Evolutionary conservation across 345 rosid genomes (phyloP).

Genomic region (Citrus hindsii): DNA sequence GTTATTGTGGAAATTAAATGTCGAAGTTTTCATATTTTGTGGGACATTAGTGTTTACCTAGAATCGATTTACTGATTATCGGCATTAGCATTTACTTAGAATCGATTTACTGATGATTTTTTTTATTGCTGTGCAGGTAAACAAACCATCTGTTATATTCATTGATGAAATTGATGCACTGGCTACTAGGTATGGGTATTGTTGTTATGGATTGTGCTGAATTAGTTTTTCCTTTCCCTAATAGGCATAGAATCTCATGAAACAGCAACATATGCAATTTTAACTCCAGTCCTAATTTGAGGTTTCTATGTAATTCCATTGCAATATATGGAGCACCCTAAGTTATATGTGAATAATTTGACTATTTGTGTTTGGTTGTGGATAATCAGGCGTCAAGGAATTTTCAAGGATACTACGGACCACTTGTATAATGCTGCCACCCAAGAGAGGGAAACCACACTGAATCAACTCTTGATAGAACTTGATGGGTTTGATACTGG

Average conservation of each 20-base stretch:
- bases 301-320: not conserved
- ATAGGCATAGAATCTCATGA: too few species aligned
- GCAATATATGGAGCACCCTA: not conserved
- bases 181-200: slow-evolving; percentile 67
- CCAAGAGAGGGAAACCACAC: slow-evolving; percentile 93
- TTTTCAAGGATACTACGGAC: slow-evolving; percentile 70
- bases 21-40: not conserved
- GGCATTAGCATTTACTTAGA: not conserved
- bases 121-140: slow-evolving; percentile 63
- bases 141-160: slow-evolving; percentile 92
- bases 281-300: too few species aligned
- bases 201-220: not conserved
- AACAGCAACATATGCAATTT: too few species aligned
- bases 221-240: not conserved
- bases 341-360: slow-evolving; percentile 7
- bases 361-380: slow-evolving; percentile 11
- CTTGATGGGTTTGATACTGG: slow-evolving; percentile 99
- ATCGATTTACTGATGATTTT: slow-evolving; percentile 12
- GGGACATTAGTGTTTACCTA: slow-evolving; percentile 4
- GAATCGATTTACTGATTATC: slow-evolving; percentile 9
- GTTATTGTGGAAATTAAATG: slow-evolving; percentile 5
- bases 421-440: slow-evolving; percentile 92
- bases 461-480: slow-evolving; percentile 93
- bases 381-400: slow-evolving; percentile 78
- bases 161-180: slow-evolving; percentile 95